Evolutionary conservation across 768 basidiomycete species (phyloP).

Genomic region (Amanita brunnescens): DNA sequence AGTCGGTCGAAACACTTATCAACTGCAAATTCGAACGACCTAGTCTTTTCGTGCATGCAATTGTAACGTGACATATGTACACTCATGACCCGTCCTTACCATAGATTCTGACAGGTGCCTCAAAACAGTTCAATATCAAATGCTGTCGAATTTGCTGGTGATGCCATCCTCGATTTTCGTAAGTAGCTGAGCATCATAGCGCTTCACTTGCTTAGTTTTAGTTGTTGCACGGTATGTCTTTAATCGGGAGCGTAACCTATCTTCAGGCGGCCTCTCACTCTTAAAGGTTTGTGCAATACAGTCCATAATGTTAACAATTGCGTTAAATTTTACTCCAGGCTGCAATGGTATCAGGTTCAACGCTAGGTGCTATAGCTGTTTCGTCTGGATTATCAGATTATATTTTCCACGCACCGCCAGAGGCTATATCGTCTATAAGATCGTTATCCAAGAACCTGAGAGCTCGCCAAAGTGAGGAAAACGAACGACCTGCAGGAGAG

Average conservation of each 20-base stretch:
- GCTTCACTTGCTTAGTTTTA: slow-evolving; percentile 20
- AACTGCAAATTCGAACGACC: slow-evolving; percentile 55
- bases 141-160: slow-evolving; percentile 72
- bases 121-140: slow-evolving; percentile 52
- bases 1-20: slow-evolving; percentile 54
- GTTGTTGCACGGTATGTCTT: slow-evolving; percentile 72
- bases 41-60: slow-evolving; percentile 59
- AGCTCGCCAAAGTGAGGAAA: slow-evolving; percentile 38
- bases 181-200: slow-evolving; percentile 18
- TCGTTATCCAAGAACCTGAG: slow-evolving; percentile 44
- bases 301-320: slow-evolving; percentile 9
- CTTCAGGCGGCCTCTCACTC: slow-evolving; percentile 71
- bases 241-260: slow-evolving; percentile 49
- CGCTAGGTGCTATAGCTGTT: slow-evolving; percentile 70
- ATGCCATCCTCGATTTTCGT: slow-evolving; percentile 82
- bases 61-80: slow-evolving; percentile 36
- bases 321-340: slow-evolving; percentile 33
- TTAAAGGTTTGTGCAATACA: slow-evolving; percentile 46
- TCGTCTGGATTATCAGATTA: slow-evolving; percentile 55
- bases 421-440: slow-evolving; percentile 40
- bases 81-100: neutral
- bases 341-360: slow-evolving; percentile 80
- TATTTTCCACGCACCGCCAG: slow-evolving; percentile 48
- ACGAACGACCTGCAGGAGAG: slow-evolving; percentile 37
- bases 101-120: neutral